Conservation (phyloP, 192 early-diverging fungal species). For the Thamnidium elegans region DNA sequence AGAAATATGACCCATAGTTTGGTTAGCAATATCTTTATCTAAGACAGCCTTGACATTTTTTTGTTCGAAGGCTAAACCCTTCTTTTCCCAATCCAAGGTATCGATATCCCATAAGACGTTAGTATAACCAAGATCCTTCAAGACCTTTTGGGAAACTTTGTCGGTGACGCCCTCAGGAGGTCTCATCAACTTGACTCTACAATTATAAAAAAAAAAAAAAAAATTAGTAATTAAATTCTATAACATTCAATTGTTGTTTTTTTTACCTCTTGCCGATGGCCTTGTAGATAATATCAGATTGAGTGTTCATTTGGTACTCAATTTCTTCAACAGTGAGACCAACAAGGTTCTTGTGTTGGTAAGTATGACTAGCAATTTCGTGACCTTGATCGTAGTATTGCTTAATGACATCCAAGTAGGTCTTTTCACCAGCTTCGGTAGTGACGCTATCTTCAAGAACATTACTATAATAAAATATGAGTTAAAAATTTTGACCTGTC, state of each 20-base stretch:
- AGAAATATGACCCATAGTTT: slow-evolving; percentile 13
- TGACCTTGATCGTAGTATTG: slow-evolving; percentile 22
- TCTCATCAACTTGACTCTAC: slow-evolving; percentile 35
- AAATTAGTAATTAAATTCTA: too few species aligned
- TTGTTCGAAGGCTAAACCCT: slow-evolving; percentile 18
- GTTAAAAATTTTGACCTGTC: neutral
- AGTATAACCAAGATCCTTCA: slow-evolving; percentile 39
- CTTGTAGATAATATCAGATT: slow-evolving; percentile 17
- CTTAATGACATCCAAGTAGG: slow-evolving; percentile 23
- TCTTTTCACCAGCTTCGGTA: slow-evolving; percentile 12
- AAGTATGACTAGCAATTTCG: slow-evolving; percentile 35
- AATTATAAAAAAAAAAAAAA: neutral
- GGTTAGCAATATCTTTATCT: neutral
- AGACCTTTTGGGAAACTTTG: slow-evolving; percentile 10
- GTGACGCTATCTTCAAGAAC: slow-evolving; percentile 16
- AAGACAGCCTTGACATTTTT: slow-evolving; percentile 6
- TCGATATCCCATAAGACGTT: slow-evolving; percentile 47
- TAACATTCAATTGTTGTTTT: neutral
- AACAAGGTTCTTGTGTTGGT: slow-evolving; percentile 13
- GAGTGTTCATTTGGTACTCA: slow-evolving; percentile 18
- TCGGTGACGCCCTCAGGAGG: slow-evolving; percentile 52
- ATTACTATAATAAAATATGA: slow-evolving; percentile 4
- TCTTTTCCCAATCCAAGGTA: slow-evolving; percentile 37
- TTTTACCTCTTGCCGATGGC: slow-evolving; percentile 21
- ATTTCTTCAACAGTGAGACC: slow-evolving; percentile 17